Percentiles rank a stretch among this genome's conserved stretches.
Evolutionary conservation across 352 stramenopile species (phyloP).

Genomic region (Phytophthora macrochlamydospora): DNA sequence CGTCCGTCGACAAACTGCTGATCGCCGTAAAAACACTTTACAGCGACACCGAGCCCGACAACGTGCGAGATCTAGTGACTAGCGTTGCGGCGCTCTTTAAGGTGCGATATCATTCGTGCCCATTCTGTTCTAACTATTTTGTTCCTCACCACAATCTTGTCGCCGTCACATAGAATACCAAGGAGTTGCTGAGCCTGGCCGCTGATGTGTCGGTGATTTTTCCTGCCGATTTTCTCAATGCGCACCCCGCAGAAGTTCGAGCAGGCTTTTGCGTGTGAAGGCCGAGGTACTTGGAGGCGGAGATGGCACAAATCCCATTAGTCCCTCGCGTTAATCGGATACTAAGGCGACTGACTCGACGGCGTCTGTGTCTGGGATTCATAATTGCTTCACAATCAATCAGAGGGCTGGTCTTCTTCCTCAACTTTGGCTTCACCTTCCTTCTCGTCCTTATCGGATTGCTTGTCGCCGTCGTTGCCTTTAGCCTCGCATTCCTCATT

Average conservation of each 20-base stretch:
- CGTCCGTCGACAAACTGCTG: slow-evolving; percentile 74
- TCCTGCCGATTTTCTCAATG: slow-evolving; percentile 81
- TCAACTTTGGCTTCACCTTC: slow-evolving; percentile 9
- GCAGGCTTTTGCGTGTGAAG: slow-evolving; percentile 65
- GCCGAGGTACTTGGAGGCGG: slow-evolving; percentile 43
- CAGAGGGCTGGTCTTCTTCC: slow-evolving; percentile 16
- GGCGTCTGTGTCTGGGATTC: slow-evolving; percentile 5
- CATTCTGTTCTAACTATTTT: neutral
- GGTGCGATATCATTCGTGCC: slow-evolving; percentile 19
- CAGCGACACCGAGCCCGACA: slow-evolving; percentile 77
- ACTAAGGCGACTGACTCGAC: neutral
- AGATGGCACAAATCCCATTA: slow-evolving; percentile 2
- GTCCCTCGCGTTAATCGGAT: slow-evolving; percentile 12
- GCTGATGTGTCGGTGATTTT: slow-evolving; percentile 80
- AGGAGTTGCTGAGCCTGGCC: slow-evolving; percentile 85
- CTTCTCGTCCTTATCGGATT: slow-evolving; percentile 10
- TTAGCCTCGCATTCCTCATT: slow-evolving; percentile 12
- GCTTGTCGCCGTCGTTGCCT: slow-evolving; percentile 11
- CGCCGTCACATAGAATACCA: slow-evolving; percentile 53
- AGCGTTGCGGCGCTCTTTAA: slow-evolving; percentile 79
- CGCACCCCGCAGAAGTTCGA: slow-evolving; percentile 59
- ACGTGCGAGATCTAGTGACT: slow-evolving; percentile 57
- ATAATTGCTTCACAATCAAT: slow-evolving; percentile 29
- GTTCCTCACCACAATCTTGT: slow-evolving; percentile 6
- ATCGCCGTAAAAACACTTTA: slow-evolving; percentile 67